phyloP scores from a whole-genome alignment of 1,284 basidiomycete genomes.

The Caloboletus firmus region DNA sequence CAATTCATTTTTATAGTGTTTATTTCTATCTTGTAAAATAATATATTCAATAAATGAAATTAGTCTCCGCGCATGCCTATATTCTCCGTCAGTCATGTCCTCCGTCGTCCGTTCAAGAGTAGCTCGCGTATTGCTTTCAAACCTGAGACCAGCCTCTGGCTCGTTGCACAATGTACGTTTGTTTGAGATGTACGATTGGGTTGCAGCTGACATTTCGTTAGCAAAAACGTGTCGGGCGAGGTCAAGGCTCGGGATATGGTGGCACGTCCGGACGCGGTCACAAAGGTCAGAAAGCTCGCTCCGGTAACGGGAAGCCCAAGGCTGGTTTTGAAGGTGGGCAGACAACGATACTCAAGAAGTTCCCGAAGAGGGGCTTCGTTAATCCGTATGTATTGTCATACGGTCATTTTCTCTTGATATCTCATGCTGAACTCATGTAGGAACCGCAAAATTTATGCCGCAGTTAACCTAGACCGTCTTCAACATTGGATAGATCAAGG shows the following conservation, averaged over 20 bases:
- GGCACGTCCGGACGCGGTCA: constrained; percentile 92
- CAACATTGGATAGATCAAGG: constrained; percentile 91
- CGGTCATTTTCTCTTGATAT: neutral
- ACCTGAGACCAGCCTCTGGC: constrained; percentile 58
- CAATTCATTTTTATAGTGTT: neutral
- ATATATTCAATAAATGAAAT: neutral
- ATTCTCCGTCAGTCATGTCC: constrained; percentile 28
- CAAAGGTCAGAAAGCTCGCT: constrained; percentile 94
- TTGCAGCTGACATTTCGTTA: constrained; percentile 33
- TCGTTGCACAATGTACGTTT: constrained; percentile 60
- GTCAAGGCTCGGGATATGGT: constrained; percentile 87
- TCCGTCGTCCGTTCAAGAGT: constrained; percentile 29
- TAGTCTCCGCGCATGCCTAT: neutral
- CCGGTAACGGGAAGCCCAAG: constrained; percentile 81
- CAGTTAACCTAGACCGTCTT: constrained; percentile 85
- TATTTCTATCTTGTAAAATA: constrained; percentile 3
- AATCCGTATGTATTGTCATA: constrained; percentile 71
- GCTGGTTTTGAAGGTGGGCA: constrained; percentile 95
- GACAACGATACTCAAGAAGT: constrained; percentile 87
- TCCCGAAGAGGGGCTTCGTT: constrained; percentile 93
- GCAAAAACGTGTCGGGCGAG: constrained; percentile 94
- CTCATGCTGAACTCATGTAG: constrained; percentile 40
- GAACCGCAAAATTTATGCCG: constrained; percentile 72
- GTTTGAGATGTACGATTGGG: neutral
- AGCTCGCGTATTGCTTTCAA: constrained; percentile 55